Percentiles rank a stretch among this genome's conserved stretches.
phyloP scores from a whole-genome alignment of 1,139 yeast genomes.

The Kodamaea ohmeri region DNA sequence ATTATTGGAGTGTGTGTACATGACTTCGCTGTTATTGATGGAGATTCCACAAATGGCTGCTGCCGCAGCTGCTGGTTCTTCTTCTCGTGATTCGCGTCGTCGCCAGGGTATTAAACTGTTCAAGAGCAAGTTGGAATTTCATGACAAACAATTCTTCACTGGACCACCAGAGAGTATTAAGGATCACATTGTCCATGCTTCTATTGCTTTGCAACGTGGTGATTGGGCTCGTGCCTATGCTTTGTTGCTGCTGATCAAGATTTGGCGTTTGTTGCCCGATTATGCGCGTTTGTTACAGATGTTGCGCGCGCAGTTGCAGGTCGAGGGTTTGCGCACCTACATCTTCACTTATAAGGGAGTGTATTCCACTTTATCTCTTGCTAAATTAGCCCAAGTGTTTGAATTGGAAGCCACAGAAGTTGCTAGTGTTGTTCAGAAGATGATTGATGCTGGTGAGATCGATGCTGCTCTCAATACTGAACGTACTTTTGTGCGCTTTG shows the following conservation, averaged over 20 bases:
- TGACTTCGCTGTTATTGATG: conserved; percentile 84
- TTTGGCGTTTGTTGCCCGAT: conserved; percentile 84
- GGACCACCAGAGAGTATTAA: conserved; percentile 98
- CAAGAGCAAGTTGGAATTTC: conserved; percentile 88
- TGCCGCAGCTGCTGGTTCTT: conserved; percentile 43
- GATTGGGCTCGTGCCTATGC: conserved; percentile 82
- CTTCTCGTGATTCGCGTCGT: conserved; percentile 55
- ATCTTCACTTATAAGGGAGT: conserved; percentile 78
- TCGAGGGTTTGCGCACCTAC: conserved; percentile 88
- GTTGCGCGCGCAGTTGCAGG: conserved; percentile 76
- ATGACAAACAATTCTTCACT: conserved; percentile 90
- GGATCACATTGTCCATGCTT: conserved; percentile 92
- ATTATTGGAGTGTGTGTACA: conserved; percentile 88
- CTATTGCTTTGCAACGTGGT: conserved; percentile 83
- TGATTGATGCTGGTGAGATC: conserved; percentile 76
- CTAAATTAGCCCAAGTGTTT: conserved; percentile 63
- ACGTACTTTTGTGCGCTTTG: conserved; percentile 54
- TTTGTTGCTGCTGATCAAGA: conserved; percentile 72
- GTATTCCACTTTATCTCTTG: conserved; percentile 72
- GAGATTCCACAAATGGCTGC: conserved; percentile 84
- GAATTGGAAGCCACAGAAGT: conserved; percentile 59
- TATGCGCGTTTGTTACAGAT: conserved; percentile 61
- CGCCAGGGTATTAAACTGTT: conserved; percentile 76
- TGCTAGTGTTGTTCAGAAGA: conserved; percentile 61
- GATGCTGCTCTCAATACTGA: conserved; percentile 60